Evolutionary conservation across 2,329 filamentous ascomycete genomes (phyloP).

Genomic region (Pleurostoma richardsiae): DNA sequence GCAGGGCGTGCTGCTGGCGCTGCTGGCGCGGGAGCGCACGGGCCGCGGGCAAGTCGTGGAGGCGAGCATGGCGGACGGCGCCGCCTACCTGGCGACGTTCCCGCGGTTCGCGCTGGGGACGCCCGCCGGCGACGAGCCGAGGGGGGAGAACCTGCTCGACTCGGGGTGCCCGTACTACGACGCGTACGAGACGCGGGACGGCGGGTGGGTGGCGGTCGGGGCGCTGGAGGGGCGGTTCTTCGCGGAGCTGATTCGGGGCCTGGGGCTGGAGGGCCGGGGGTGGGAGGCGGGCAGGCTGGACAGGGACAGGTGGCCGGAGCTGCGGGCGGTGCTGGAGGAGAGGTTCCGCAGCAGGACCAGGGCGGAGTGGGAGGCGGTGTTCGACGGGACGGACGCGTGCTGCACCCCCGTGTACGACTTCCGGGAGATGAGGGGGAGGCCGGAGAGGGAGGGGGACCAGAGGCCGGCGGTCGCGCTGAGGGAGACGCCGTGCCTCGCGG

Average conservation of each 20-base stretch:
- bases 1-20: slow-evolving; percentile 74
- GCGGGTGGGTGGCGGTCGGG: slow-evolving; percentile 80
- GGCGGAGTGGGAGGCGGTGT: slow-evolving; percentile 76
- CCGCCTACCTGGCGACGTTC: slow-evolving; percentile 72
- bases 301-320: slow-evolving; percentile 59
- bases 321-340: slow-evolving; percentile 55
- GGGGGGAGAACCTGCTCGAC: slow-evolving; percentile 77
- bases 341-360: slow-evolving; percentile 68
- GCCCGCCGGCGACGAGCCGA: slow-evolving; percentile 53
- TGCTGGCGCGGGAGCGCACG: slow-evolving; percentile 58
- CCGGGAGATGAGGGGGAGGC: slow-evolving; percentile 58
- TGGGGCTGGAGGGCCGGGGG: slow-evolving; percentile 52
- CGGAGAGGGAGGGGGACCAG: slow-evolving; percentile 59
- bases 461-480: slow-evolving; percentile 64
- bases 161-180: slow-evolving; percentile 85
- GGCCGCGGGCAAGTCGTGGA: slow-evolving; percentile 85
- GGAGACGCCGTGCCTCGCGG: slow-evolving; percentile 62
- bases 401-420: slow-evolving; percentile 83
- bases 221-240: slow-evolving; percentile 89
- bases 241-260: slow-evolving; percentile 56
- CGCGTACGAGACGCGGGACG: slow-evolving; percentile 79
- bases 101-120: slow-evolving; percentile 63
- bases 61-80: slow-evolving; percentile 95
- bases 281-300: slow-evolving; percentile 55
- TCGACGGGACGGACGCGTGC: slow-evolving; percentile 89